A percentile compares a stretch with the other conserved stretches of the same genome.
Evolutionary conservation across 345 rosid genomes (phyloP).

Genomic region (Carallia brachiata): DNA sequence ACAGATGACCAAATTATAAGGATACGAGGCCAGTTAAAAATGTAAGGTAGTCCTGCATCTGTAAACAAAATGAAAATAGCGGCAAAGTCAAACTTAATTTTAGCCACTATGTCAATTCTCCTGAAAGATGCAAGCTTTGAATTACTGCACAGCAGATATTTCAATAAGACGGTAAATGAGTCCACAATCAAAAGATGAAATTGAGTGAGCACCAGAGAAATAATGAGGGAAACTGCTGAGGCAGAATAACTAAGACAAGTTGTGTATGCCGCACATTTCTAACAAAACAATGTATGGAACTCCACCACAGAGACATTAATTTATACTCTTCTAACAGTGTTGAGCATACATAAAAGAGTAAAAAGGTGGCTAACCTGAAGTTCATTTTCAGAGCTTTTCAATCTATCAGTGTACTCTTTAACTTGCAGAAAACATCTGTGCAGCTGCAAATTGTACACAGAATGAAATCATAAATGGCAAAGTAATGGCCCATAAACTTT

Average conservation of each 20-base stretch:
- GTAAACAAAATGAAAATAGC: background rate
- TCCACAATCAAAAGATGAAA: background rate
- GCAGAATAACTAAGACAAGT: background rate
- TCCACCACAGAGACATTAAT: background rate
- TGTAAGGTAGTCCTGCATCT: background rate
- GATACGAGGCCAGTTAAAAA: background rate
- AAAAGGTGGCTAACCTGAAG: slow-evolving; percentile 55
- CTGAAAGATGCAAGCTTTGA: background rate
- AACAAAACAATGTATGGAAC: background rate
- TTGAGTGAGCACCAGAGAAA: background rate
- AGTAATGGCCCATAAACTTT: slow-evolving; percentile 10
- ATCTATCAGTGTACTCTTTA: slow-evolving; percentile 54
- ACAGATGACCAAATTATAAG: background rate
- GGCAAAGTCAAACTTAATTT: too few species aligned
- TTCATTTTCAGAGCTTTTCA: slow-evolving; percentile 68
- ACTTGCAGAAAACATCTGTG: slow-evolving; percentile 60
- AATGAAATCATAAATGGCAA: slow-evolving; percentile 14
- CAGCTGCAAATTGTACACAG: slow-evolving; percentile 47
- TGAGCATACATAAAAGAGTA: too few species aligned
- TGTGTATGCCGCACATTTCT: background rate
- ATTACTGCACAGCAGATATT: background rate
- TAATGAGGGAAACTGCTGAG: background rate
- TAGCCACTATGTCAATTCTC: too few species aligned
- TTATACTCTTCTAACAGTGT: background rate
- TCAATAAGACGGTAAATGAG: background rate